phyloP scores from a whole-genome alignment of 495 filamentous ascomycete species.

The Glonium stellatum region DNA sequence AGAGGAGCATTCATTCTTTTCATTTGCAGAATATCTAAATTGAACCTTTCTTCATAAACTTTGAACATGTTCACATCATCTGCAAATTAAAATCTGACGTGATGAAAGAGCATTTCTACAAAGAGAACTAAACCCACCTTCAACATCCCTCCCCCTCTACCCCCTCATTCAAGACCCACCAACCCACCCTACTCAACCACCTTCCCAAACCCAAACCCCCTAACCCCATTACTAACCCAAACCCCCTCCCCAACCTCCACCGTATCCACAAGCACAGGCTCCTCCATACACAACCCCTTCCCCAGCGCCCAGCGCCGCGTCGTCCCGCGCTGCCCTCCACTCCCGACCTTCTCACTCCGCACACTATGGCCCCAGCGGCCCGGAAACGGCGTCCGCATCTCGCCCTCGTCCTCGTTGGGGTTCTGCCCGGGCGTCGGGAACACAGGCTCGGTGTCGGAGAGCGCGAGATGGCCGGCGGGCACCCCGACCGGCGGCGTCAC shows the following conservation, averaged over 20 bases:
- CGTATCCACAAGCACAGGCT: conserved; percentile 45
- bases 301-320: conserved; percentile 73
- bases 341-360: conserved; percentile 31
- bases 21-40: too few species aligned
- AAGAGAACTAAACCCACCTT: too few species aligned
- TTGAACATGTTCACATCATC: too few species aligned
- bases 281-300: conserved; percentile 56
- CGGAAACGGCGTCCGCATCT: conserved; percentile 25
- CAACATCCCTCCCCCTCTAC: too few species aligned
- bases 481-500: conserved; percentile 52
- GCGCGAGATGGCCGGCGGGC: conserved; percentile 14
- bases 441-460: neutral
- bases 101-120: too few species aligned
- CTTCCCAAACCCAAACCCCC: conserved; percentile 52
- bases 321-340: conserved; percentile 77
- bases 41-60: too few species aligned
- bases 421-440: neutral
- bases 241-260: conserved; percentile 67
- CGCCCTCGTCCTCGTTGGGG: conserved; percentile 17
- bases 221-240: conserved; percentile 80
- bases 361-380: conserved; percentile 30
- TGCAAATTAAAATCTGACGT: too few species aligned
- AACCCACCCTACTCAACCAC: conserved; percentile 16
- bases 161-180: too few species aligned
- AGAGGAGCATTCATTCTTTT: too few species aligned